Evolutionary conservation across 2,329 filamentous ascomycete genomes (phyloP), one percentile per base, ranked within the genome.

Genomic region (Thielaviopsis ethacetica): DNA sequence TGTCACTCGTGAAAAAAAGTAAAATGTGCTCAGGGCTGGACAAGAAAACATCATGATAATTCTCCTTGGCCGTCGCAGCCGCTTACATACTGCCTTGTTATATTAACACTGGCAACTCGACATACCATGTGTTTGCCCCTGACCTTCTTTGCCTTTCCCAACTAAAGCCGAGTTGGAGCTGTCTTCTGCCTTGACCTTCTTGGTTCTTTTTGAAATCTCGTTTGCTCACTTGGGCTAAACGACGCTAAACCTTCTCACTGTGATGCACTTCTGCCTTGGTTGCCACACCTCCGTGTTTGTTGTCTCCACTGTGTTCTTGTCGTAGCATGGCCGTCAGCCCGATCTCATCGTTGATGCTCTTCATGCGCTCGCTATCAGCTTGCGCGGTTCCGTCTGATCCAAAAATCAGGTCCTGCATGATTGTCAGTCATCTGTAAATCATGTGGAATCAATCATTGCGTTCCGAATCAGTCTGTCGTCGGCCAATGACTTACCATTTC

Each of bases 271-370:
- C 34, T 13, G 34, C 15, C 34, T 41, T 41, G 34, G 34, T 17
- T 41, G 34, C 10, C 34, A 41, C 34, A 41, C 34, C 34, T 41
- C 10, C 34, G 34, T 41, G 34, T 13, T 6, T 41, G 34, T 17
- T 41, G 10, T 41, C 10, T 41, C 34, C 34, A 41, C 9, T 41
- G 34, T 3, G 4, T 13, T n/a, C 49, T 15, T 22, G 21, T 4
- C 13, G 21, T 13, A 75, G 64, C 62, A 75, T 67, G n/a, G 69
- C 68, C 1, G 68, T 72, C 1, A 88, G 71, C 0, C 85, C 85
- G 62, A 89, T 82, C 65, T 87, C 84, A 34, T 73, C 71, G 67
- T 87, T 84, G 65, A 89, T 86, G 67, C 85, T 80, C n/a, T 76
- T 76, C 82, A 88, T 88, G 27, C 85, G 77, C 69, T 85, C 82